Base-by-base conservation (phyloP, 768 basidiomycete genomes). In the Termitomyces sp. region DNA sequence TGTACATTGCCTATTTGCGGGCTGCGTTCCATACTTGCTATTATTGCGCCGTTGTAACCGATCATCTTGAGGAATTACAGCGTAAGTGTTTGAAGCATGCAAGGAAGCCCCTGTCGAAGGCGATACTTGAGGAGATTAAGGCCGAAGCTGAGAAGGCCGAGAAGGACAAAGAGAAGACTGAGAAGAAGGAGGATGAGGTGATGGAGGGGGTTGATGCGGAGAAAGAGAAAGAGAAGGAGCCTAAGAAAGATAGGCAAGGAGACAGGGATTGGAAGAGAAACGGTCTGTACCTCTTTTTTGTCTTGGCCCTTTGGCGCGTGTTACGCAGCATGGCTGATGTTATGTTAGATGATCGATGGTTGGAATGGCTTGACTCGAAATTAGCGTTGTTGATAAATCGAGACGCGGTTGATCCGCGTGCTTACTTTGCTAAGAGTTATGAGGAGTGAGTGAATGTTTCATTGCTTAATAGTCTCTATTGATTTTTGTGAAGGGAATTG, bases 21-120 rank as follows among this genome's bases (percentile, higher is more conserved):
- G 80, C 85, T 68, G 95, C 90, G 53, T 94, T 88, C 73, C 81
- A 93, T 81, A 86, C 91, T 66, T 97, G 97, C 82, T 99, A 96
- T 74, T 99, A 99, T 75, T 99, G 97, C 79, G 87, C 88, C 64
- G 85, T 92, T 68, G 83, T 91, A 62, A 88, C 87, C 69, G 88
- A 96, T 74, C 93, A 93, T 75, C 73, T 89, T 70, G 97, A 99
- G 74, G 93, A 97, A 77, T 80, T 99, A 65, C 87, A 93, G 71
- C 84, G 93, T 68, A 93, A 93, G 75, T 98, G 96, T 79, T 76
- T 97, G 64, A 85, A 85, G 75, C 97, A 99, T 74, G 78, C 89
- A 60, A 83, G 96, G 72, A 87, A 85, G 69, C 82, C 89, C 40
- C 65, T 87, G 64, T 79, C 81, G 56, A 84, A 85, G 71, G 71